Conservation (phyloP, 2,329 filamentous ascomycete species). For the Colletotrichum tanaceti region DNA sequence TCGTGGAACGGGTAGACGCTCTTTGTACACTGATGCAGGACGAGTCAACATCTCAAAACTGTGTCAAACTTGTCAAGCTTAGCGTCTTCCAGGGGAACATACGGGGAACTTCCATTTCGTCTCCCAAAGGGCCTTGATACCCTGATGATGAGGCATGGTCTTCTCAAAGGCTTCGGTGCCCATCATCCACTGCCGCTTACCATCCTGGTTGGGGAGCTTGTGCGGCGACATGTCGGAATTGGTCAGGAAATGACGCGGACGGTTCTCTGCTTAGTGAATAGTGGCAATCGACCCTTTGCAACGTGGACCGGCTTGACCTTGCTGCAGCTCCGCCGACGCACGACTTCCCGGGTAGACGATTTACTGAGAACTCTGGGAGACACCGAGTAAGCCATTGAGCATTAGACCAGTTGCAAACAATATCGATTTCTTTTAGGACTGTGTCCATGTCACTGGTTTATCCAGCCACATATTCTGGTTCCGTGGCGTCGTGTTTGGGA, state of each 20-base stretch:
- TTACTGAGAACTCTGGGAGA: constrained; percentile 29
- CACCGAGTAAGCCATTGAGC: neutral
- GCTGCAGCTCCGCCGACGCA: constrained; percentile 45
- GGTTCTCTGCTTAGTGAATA: constrained; percentile 50
- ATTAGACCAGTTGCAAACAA: neutral
- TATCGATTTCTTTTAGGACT: no score
- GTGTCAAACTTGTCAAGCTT: neutral
- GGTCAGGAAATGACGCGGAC: constrained; percentile 45
- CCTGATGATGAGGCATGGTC: constrained; percentile 67
- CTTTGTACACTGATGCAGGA: constrained; percentile 60
- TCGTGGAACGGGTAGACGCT: constrained; percentile 82
- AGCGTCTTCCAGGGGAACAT: constrained; percentile 43
- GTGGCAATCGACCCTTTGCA: constrained; percentile 42
- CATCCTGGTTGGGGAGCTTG: constrained; percentile 43
- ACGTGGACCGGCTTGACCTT: constrained; percentile 44
- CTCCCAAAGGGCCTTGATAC: constrained; percentile 75
- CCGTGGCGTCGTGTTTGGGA: neutral
- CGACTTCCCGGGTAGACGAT: constrained; percentile 26
- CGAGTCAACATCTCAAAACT: constrained; percentile 11
- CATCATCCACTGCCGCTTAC: constrained; percentile 56
- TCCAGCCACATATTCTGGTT: neutral
- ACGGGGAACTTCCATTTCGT: constrained; percentile 80
- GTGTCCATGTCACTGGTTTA: neutral
- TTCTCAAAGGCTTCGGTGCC: constrained; percentile 55
- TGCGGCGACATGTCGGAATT: constrained; percentile 48